Base-by-base conservation (phyloP, 1,284 basidiomycete genomes). In the Leccinum pachyderme region DNA sequence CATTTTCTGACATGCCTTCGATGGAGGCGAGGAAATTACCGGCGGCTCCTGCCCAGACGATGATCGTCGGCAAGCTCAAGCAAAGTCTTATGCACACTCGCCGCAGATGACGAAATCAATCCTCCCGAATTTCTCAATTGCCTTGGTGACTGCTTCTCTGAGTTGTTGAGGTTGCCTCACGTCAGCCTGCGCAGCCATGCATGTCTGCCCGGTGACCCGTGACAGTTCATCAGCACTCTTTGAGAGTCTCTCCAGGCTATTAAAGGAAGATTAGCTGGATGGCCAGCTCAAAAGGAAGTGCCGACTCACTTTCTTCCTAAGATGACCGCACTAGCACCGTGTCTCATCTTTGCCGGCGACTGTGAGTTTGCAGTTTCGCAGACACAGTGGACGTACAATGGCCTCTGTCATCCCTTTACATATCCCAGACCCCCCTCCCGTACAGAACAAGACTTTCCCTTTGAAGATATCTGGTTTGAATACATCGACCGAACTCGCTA, bases 371-470 rank as follows among this genome's bases (percentile, higher is more conserved):
- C 22, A 12, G 18, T 41, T 27, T 45, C 18, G 15, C 43, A 27
- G 18, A 22, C 15, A 27, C 25, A 45, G 43, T 45, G 1, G 44
- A 75, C 84, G 54, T 66, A 89, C 87, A 68, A 95, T 78, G 29
- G 86, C 81, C 68, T 92, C 83, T 37, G 88, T 90, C 86, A 98
- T 95, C 50, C 77, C 83, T 63, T 90, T 89, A 74, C 95, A 95
- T 73, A 99, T 98, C 11, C 95, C 95, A 58, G 90, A 91, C 7
- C 91, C 84, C 49, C 91, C 91, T 47, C 91, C 92, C 0, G 94
- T 97, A 72, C 91, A 94, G 75, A 98, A 96, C 18, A 96, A 80
- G 12, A 98, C 94, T 71, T 95, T 97, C 63, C 91, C 93, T 62
- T 86, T 84, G 82, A 97, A 97, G 39, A 97, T 79, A 64, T 92